phyloP scores from a whole-genome alignment of 129 eudicot genomes.

The Smallanthus sonchifolius region DNA sequence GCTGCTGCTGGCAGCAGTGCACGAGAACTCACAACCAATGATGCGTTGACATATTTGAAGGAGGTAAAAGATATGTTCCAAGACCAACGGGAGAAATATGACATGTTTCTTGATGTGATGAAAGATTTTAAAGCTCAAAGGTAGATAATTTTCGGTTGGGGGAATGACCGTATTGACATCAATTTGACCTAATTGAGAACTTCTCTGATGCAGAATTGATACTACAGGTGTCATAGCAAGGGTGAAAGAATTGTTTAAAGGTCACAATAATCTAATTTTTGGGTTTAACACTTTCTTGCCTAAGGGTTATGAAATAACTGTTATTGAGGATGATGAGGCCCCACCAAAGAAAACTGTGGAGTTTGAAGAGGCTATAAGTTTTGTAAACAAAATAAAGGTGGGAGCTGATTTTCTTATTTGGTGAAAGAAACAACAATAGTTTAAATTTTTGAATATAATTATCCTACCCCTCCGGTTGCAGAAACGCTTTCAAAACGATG shows the following conservation, averaged over 20 bases:
- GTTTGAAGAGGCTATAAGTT: conserved; percentile 92
- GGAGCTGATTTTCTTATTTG: background rate
- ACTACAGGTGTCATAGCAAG: conserved; percentile 90
- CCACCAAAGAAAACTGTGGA: conserved; percentile 82
- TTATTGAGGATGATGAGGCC: conserved; percentile 73
- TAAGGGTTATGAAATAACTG: conserved; percentile 84
- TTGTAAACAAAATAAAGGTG: conserved; percentile 97
- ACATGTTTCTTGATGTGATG: conserved; percentile 80
- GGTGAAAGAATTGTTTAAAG: conserved; percentile 91
- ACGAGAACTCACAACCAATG: conserved; percentile 81
- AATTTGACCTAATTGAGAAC: conserved; percentile 5
- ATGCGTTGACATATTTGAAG: conserved; percentile 80
- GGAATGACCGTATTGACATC: background rate
- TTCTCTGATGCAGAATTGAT: conserved; percentile 66
- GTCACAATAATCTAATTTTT: conserved; percentile 78
- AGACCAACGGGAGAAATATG: conserved; percentile 77
- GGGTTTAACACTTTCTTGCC: conserved; percentile 97
- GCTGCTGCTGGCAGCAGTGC: conserved; percentile 38
- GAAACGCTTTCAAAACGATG: conserved; percentile 78
- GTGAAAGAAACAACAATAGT: background rate
- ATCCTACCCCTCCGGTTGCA: conserved; percentile 34
- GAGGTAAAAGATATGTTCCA: conserved; percentile 95
- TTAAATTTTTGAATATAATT: background rate
- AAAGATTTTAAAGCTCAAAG: conserved; percentile 94
- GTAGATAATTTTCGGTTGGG: conserved; percentile 24